Percentiles rank a stretch among this genome's conserved stretches.
phyloP scores from a whole-genome alignment of 805 yeast species.

The Saturnispora halmiae region DNA sequence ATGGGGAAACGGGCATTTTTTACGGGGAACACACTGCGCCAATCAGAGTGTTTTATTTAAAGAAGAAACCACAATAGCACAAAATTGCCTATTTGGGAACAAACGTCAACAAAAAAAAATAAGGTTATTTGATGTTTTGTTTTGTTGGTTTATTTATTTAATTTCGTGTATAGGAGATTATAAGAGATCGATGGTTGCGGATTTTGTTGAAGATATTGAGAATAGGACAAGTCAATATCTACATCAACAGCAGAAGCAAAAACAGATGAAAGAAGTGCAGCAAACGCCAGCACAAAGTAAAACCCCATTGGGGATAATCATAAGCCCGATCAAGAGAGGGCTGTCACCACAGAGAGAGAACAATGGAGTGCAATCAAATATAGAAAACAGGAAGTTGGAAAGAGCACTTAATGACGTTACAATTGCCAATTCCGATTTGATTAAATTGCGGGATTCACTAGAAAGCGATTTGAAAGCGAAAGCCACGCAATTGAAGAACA shows the following conservation, averaged over 20 bases:
- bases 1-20: neutral
- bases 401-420: slow-evolving; percentile 25
- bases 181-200: too few relatives aligned
- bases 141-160: too few relatives aligned
- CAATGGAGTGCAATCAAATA: neutral
- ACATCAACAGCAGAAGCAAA: too few relatives aligned
- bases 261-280: too few relatives aligned
- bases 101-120: too few relatives aligned
- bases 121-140: too few relatives aligned
- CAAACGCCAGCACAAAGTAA: neutral
- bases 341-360: slow-evolving; percentile 3
- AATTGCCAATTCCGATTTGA: slow-evolving; percentile 23
- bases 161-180: too few relatives aligned
- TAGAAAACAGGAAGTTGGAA: slow-evolving; percentile 22
- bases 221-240: neutral
- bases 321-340: slow-evolving; percentile 1
- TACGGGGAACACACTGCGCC: slow-evolving; percentile 2
- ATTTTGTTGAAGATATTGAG: slow-evolving; percentile 3
- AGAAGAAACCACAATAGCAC: too few relatives aligned
- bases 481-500: slow-evolving; percentile 22
- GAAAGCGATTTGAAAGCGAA: slow-evolving; percentile 27
- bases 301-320: neutral
- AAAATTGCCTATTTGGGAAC: too few relatives aligned
- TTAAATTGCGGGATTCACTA: slow-evolving; percentile 29
- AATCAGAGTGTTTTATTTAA: neutral